Evolutionary conservation across 441 rosid species (phyloP).

Genomic region (Pelargonium myrrhifolium): DNA sequence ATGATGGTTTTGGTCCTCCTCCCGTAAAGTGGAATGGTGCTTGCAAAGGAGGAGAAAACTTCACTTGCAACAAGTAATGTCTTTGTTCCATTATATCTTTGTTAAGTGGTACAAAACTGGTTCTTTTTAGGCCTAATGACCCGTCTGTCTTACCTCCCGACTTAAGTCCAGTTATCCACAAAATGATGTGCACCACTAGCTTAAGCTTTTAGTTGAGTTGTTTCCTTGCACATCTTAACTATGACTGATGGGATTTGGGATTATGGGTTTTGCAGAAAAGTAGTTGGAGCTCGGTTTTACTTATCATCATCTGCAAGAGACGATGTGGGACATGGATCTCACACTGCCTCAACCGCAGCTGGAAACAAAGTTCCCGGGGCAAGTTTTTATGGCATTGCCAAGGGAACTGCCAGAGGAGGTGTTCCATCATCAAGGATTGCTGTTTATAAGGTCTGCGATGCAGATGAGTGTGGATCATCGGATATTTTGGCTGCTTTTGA

Average conservation of each 20-base stretch:
- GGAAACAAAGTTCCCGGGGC: conserved; percentile 21
- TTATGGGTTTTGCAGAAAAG: conserved; percentile 23
- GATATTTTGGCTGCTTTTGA: conserved; percentile 35
- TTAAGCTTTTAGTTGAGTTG: neutral
- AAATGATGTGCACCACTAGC: neutral
- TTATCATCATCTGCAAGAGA: conserved; percentile 28
- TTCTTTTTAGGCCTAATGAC: too few relatives aligned
- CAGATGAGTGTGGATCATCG: conserved; percentile 8
- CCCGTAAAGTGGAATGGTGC: conserved; percentile 55
- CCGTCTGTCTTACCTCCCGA: neutral
- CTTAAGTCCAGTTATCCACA: neutral
- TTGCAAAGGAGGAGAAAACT: conserved; percentile 38
- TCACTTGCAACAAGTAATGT: conserved; percentile 51
- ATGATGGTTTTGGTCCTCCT: conserved; percentile 43
- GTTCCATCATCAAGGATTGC: conserved; percentile 34
- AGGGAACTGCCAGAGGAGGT: conserved; percentile 33
- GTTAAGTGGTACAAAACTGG: neutral
- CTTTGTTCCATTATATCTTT: neutral
- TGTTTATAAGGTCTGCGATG: conserved; percentile 26
- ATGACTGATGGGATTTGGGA: neutral
- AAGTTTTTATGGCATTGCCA: conserved; percentile 25
- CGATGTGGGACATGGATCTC: conserved; percentile 30
- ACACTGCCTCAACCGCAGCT: conserved; percentile 34
- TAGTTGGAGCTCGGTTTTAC: conserved; percentile 11
- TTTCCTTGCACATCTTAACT: too few relatives aligned